Base-by-base conservation (phyloP, 2,329 filamentous ascomycete species). In the Penicillium rolfsii region DNA sequence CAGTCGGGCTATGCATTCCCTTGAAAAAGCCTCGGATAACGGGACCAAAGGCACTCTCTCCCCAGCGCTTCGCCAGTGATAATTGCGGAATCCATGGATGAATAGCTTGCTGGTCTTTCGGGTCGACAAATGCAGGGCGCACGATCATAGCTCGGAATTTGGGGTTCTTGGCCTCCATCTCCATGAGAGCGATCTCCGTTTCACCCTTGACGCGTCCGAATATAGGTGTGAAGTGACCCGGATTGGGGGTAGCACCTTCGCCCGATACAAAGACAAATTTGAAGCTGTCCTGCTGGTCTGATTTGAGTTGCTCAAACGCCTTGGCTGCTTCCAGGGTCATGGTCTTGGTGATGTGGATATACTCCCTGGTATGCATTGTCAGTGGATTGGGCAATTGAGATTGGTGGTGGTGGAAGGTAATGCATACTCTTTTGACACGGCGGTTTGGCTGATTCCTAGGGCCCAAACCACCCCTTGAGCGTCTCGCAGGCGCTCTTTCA, bases 381-480 rank as follows among this genome's bases (percentile, higher is more conserved):
- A 52, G 28, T 67, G 26, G 67, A 69, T 14, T 45, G 36, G 43
- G 60, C 48, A 16, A 71, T 19, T 1, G 4, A 9, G 2, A 1
- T 14, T 36, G 12, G n/a, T 11, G 12, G 1, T 11, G 11, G 24
- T 52, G 11, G 19, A 3, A 14, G 33, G 35, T 26, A n/a, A 28
- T 28, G 14, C 82, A 62, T 69, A 88, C 83, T 88, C 85, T 62
- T 84, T 85, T 59, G 71, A 71, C 7, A 91, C 88, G 43, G 82
- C 77, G 11, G 74, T 85, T 68, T 87, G 84, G 62, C 84, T 87
- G 52, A 88, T 86, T 0, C 90, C 90, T 71, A 89, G 80, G 0
- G 90, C 89, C 90, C 90, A 93, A 1, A 93, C 87, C 61, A 87
- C 89, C 1, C 87, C 89, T 7, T 83, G 78, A 0, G 89, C 90